phyloP scores from a whole-genome alignment of 2,329 filamentous ascomycete species.

The Daldinia sp. region DNA sequence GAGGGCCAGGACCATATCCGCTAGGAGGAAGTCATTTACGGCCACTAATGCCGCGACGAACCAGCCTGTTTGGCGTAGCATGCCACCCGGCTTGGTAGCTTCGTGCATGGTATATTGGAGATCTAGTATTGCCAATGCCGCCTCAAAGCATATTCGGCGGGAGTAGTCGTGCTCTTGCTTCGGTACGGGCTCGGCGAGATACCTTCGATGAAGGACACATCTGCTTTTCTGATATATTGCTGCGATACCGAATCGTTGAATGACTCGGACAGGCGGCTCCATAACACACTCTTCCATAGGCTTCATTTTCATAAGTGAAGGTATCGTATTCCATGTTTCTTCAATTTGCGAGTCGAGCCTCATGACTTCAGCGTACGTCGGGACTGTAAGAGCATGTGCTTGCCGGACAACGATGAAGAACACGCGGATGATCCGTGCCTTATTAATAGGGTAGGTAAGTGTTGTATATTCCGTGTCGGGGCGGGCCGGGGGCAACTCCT shows the following conservation, averaged over 20 bases:
- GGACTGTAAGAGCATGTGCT: constrained; percentile 58
- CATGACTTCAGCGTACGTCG: constrained; percentile 59
- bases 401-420: constrained; percentile 61
- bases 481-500: constrained; percentile 63
- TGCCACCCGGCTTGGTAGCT: constrained; percentile 60
- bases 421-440: constrained; percentile 56
- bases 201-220: constrained; percentile 64
- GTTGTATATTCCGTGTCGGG: constrained; percentile 67
- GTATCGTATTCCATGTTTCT: constrained; percentile 56
- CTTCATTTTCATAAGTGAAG: constrained; percentile 57
- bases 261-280: constrained; percentile 56
- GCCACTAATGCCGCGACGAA: constrained; percentile 63
- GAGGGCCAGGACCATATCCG: constrained; percentile 67
- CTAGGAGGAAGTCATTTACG: constrained; percentile 68
- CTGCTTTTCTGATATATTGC: constrained; percentile 63
- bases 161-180: constrained; percentile 61
- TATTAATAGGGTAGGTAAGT: constrained; percentile 63
- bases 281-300: constrained; percentile 59
- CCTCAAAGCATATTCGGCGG: constrained; percentile 58
- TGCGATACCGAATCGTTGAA: constrained; percentile 62
- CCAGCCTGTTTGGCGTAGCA: constrained; percentile 62
- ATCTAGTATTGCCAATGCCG: constrained; percentile 56
- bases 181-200: constrained; percentile 55
- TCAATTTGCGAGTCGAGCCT: constrained; percentile 56
- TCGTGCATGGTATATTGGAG: constrained; percentile 59